Base-by-base conservation (phyloP, 345 rosid genomes). In the Fremontodendron californicum region DNA sequence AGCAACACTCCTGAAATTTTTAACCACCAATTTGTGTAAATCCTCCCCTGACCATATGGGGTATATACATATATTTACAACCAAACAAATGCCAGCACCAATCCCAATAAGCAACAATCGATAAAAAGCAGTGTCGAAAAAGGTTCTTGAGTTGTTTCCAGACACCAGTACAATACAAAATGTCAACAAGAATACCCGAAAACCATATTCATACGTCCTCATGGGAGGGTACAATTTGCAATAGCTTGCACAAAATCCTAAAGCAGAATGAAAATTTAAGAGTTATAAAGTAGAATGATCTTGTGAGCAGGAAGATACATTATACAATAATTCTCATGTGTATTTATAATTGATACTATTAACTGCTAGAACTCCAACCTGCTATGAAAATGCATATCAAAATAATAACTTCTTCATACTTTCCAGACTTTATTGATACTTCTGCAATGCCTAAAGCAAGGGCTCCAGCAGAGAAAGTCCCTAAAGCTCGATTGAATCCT, bases 21-120 rank as follows among this genome's bases (percentile, higher is more conserved):
- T 90, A 0, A 83, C 94, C 64, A 94, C 97, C 77, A 87, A 81
- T 76, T 90, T 94, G 82, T 94, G 98, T 55, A 94, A 87, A 81
- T 94, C 94, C 79, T 90, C 97, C 31, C 96, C 98, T 11, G 98
- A 84, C 98, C 98, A 94, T 65, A 85, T 94, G 39, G 98, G 98
- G 80, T 75, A 88, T 67, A 94, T 25, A 70, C 86, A 88, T 21
- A 85, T 87, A 74, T 92, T 92, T 42, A 94, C 81, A 5, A 81
- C 82, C 84, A 94, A 79, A 78, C 91, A 82, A 11, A 87, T 82
- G 11, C 83, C 88, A 51, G 97, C 97, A 73, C 98, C 98, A 58
- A 90, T 3, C 2, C 78, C 91, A 58, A 94, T 94, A 55, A 89
- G 83, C 84, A 88, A 54, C 42, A 88, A 81, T 31, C 98, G 86